Evolutionary conservation across 345 rosid species (phyloP), one percentile per base, ranked within the genome.

Genomic region (Bruguiera sexangula): DNA sequence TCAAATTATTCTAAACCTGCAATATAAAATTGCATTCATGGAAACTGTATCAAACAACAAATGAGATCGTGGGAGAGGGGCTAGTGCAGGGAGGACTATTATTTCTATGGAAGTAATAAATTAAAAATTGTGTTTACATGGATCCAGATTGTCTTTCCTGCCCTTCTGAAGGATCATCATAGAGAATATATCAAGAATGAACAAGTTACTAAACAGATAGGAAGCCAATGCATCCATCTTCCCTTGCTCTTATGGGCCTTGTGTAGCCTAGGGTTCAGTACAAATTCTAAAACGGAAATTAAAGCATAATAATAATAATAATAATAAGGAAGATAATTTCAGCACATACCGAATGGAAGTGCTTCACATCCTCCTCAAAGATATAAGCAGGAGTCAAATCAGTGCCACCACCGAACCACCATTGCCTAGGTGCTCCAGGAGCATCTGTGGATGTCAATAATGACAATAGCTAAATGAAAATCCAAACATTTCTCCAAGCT

Each of bases 341-440:
- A 39, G 62, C 7, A 62, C 66, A 69, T 83, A 95, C 99, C 76
- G 91, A 84, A 73, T 95, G 99, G 55, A 95, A 95, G 78, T 92
- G 98, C 83, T 84, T 88, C 71, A 90, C 96, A 84, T 95, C 99
- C 69, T 95, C 98, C 67, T 95, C 96, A 66, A 90, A 90, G 79
- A 95, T 87, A 75, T 95, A 95, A 78, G 99, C 83, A 78, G 99
- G 99, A 56, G 99, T 91, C 31, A 95, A 84, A 85, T 95, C 99
- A 69, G 99, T 95, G n/a, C 99, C 99, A 69, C 99, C 97, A 37
- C 99, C 97, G 75, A 95, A 92, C 99, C 99, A 95, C 99, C 99
- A 95, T 71, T 92, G 97, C 81, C 89, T 82, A 1, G 97, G 97
- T 62, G 97, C 97, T 83, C 99, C 99, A 61, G 96, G 97, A 72